phyloP scores from a whole-genome alignment of 495 filamentous ascomycete species.

The Penicillium nucicola region DNA sequence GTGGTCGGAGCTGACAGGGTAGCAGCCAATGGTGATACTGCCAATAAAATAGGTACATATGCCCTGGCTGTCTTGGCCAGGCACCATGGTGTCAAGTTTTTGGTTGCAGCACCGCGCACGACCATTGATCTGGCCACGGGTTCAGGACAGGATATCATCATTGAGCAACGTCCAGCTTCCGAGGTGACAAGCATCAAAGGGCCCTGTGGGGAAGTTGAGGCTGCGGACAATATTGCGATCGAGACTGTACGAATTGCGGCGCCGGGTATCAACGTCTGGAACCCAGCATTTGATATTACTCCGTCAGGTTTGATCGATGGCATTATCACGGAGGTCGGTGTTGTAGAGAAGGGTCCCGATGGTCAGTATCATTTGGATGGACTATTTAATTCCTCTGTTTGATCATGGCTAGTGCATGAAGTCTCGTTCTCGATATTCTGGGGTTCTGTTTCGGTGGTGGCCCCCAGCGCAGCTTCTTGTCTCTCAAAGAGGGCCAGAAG shows the following conservation, averaged over 20 bases:
- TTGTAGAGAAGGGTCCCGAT: slow-evolving; percentile 70
- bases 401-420: slow-evolving; percentile 8
- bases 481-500: slow-evolving; percentile 49
- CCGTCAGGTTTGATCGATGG: slow-evolving; percentile 84
- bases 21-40: slow-evolving; percentile 93
- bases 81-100: slow-evolving; percentile 85
- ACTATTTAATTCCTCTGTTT: slow-evolving; percentile 41
- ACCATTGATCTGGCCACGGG: slow-evolving; percentile 83
- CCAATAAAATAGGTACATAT: slow-evolving; percentile 99
- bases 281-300: slow-evolving; percentile 95
- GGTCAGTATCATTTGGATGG: slow-evolving; percentile 70
- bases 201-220: slow-evolving; percentile 50
- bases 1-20: slow-evolving; percentile 95
- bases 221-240: slow-evolving; percentile 49
- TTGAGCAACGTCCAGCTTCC: slow-evolving; percentile 75
- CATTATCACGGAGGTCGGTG: slow-evolving; percentile 88
- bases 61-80: slow-evolving; percentile 79
- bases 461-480: not conserved
- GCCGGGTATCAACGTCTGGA: slow-evolving; percentile 81
- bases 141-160: slow-evolving; percentile 73
- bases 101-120: slow-evolving; percentile 91
- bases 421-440: not conserved
- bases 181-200: slow-evolving; percentile 84
- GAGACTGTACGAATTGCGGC: slow-evolving; percentile 78
- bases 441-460: not conserved